Conservation (phyloP, 2,329 filamentous ascomycete genomes). For the Nannizziopsis barbatae region DNA sequence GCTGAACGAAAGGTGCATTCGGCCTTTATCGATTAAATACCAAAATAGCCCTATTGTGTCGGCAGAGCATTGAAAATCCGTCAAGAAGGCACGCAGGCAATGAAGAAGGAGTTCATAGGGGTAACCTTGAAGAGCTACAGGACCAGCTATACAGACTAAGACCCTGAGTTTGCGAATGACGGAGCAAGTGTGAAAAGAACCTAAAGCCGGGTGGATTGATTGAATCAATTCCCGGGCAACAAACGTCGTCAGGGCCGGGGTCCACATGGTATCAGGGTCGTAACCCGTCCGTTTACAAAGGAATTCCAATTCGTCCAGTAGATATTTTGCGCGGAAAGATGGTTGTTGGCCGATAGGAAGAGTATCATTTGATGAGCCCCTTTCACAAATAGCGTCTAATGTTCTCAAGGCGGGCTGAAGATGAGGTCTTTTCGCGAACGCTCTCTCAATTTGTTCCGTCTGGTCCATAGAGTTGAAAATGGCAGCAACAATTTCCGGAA, state of each 20-base stretch:
- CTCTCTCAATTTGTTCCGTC: constrained; percentile 60
- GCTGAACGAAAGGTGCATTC: constrained; percentile 49
- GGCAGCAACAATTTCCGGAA: constrained; percentile 63
- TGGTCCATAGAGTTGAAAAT: constrained; percentile 70
- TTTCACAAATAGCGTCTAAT: constrained; percentile 57
- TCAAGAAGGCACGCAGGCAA: constrained; percentile 64
- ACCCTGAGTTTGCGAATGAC: constrained; percentile 78
- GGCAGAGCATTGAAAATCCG: constrained; percentile 76
- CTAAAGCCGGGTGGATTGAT: constrained; percentile 69
- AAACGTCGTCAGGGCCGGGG: constrained; percentile 59
- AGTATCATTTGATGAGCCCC: constrained; percentile 52
- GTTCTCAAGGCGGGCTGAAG: constrained; percentile 52
- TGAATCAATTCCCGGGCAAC: constrained; percentile 69
- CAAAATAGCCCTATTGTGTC: constrained; percentile 79
- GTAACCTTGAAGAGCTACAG: constrained; percentile 63
- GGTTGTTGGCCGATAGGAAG: constrained; percentile 77
- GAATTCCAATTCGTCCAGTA: constrained; percentile 63
- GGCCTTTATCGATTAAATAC: constrained; percentile 65
- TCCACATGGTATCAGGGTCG: constrained; percentile 59
- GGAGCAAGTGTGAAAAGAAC: constrained; percentile 74
- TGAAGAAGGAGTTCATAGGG: constrained; percentile 83
- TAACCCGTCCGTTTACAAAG: constrained; percentile 63
- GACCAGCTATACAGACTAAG: constrained; percentile 64
- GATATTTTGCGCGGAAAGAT: constrained; percentile 65
- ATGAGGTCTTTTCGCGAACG: constrained; percentile 48